Base-by-base conservation (phyloP, 345 rosid species). In the Abelmoschus esculentus region DNA sequence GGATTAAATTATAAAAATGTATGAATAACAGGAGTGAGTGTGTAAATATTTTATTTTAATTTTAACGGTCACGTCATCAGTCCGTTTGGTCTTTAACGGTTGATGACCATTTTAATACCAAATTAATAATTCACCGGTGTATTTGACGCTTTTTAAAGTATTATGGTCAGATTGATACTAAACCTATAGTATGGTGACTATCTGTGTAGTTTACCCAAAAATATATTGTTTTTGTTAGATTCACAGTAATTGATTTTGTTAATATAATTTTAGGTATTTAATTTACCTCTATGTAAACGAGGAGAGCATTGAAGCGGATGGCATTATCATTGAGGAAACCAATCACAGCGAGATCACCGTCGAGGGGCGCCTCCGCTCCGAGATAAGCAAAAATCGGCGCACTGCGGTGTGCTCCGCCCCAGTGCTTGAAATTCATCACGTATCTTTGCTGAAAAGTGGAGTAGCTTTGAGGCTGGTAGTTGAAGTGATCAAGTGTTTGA, bases 401-500 rank as follows among this genome's bases (percentile, higher is more conserved):
- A 10, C 31, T 70, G 1, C 46, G 15, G 38, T 73, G 63, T 2
- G 80, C 47, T 2, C 80, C 83, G 13, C 88, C 84, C 88, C 85
- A 84, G 36, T 78, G 15, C 75, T 73, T 80, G 66, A 70, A 67
- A 67, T 63, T 82, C 44, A 84, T 66, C 1, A 82, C 42, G 42
- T 82, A 82, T 58, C 76, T 72, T 62, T 82, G 88, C 44, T 31
- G 74, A 49, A 84, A 84, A 10, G 73, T 76, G 9, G 56, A 5
- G 40, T 70, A 78, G 69, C 88, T 82, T 57, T 84, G 79, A 8
- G 84, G 84, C 28, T 55, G 75, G 46, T 74, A 84, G 61, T 73
- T 82, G 76, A 84, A 84, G 74, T 82, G 88, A 68, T 85, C 88
- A 1, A 85, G 77, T 15, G 88, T 79, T 66, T 82, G 86, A 6